A percentile compares a stretch with the other conserved stretches of the same genome.
These are phyloP conservation scores for Populus nigra DNA, from an alignment of 345 rosid species.

Conservation along the genomic window DNA sequence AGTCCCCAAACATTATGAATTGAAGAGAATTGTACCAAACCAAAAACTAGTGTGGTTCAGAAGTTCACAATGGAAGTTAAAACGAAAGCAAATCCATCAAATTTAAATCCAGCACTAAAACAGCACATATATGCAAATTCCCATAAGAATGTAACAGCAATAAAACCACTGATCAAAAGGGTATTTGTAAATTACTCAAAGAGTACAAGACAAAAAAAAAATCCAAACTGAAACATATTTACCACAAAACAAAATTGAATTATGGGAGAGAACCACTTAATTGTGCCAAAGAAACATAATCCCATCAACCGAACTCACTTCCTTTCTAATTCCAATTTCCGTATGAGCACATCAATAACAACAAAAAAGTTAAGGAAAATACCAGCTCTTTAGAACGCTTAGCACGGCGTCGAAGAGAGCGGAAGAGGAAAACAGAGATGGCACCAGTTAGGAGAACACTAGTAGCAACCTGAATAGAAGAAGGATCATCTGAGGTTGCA, in stretches of 20 bases:
- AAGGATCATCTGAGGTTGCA: constrained; percentile 72
- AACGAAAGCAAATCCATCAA: background rate
- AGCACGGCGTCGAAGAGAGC: constrained; percentile 78
- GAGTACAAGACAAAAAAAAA: background rate
- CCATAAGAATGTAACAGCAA: background rate
- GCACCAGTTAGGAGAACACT: constrained; percentile 86
- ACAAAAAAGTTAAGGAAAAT: background rate
- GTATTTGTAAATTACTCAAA: background rate
- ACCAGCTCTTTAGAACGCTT: constrained; percentile 80
- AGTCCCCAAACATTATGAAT: background rate
- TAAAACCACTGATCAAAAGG: background rate
- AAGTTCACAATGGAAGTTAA: background rate
- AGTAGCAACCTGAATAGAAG: constrained; percentile 70
- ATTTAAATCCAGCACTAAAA: background rate
- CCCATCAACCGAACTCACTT: background rate
- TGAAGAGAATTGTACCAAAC: background rate
- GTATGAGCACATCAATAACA: background rate
- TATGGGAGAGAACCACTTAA: background rate
- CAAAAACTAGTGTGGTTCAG: background rate
- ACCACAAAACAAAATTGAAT: background rate
- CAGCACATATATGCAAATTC: background rate
- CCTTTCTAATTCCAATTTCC: background rate
- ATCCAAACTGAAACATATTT: background rate
- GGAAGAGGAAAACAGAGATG: constrained; percentile 78
- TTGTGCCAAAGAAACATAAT: background rate